Evolutionary conservation across 2,329 filamentous ascomycete species (phyloP).

Genomic region (Neofusicoccum umdonicola): DNA sequence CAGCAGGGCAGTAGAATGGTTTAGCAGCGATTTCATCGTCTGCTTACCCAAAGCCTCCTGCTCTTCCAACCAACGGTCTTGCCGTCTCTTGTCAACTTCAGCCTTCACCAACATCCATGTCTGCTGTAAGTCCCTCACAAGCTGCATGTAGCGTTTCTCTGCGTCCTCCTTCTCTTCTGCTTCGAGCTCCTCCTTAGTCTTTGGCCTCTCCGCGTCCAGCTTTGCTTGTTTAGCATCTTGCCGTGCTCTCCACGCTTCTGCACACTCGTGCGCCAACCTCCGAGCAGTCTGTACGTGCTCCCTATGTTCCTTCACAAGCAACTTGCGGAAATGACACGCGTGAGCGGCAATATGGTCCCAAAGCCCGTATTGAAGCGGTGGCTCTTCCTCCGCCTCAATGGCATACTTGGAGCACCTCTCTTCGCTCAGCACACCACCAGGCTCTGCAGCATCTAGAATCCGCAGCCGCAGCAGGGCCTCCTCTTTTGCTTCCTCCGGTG

Average conservation of each 20-base stretch:
- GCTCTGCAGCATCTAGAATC: constrained; percentile 69
- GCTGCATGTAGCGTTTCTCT: constrained; percentile 66
- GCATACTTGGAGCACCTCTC: constrained; percentile 70
- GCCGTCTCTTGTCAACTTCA: constrained; percentile 57
- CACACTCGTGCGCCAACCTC: constrained; percentile 72
- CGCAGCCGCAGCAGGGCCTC: constrained; percentile 70
- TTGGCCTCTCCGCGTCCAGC: constrained; percentile 13
- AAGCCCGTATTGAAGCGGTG: constrained; percentile 78
- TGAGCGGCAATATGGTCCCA: constrained; percentile 81
- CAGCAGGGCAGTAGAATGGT: constrained; percentile 56
- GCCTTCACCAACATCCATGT: constrained; percentile 59
- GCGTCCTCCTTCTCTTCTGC: constrained; percentile 70
- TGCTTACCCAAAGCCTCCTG: constrained; percentile 57
- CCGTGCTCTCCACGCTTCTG: constrained; percentile 69
- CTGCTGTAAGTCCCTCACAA: constrained; percentile 63
- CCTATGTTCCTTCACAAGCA: constrained; percentile 76
- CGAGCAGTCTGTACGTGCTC: constrained; percentile 76
- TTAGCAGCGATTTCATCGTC: constrained; percentile 71
- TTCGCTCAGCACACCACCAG: constrained; percentile 71
- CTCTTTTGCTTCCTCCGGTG: constrained; percentile 36
- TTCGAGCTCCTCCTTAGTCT: constrained; percentile 69
- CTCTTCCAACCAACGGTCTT: constrained; percentile 60
- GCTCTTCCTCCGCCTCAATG: constrained; percentile 71
- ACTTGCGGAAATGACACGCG: constrained; percentile 72
- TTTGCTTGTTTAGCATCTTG: constrained; percentile 47